Percentiles rank a stretch among this genome's conserved stretches.
Evolutionary conservation across 805 yeast species (phyloP).

Genomic region (Saturnispora halmiae): DNA sequence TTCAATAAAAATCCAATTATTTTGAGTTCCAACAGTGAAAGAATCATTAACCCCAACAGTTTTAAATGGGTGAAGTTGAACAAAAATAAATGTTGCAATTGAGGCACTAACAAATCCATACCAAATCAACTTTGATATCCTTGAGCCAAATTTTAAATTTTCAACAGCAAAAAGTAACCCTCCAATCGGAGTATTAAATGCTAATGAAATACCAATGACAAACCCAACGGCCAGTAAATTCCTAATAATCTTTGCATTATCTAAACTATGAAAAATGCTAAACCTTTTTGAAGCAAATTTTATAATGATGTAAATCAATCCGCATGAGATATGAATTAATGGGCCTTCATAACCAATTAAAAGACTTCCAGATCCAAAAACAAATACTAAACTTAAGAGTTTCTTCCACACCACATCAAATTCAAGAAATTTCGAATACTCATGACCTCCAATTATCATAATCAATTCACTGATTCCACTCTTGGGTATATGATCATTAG

Average conservation of each 20-base stretch:
- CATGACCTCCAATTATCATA: slow-evolving; percentile 56
- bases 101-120: slow-evolving; percentile 74
- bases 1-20: slow-evolving; percentile 66
- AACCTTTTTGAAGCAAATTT: slow-evolving; percentile 21
- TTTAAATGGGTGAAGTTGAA: slow-evolving; percentile 41
- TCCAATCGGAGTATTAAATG: slow-evolving; percentile 82
- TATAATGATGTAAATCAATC: slow-evolving; percentile 38
- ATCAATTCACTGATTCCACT: slow-evolving; percentile 74
- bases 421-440: slow-evolving; percentile 45
- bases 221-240: slow-evolving; percentile 66
- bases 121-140: slow-evolving; percentile 66
- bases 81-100: slow-evolving; percentile 54
- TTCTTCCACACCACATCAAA: slow-evolving; percentile 45
- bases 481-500: slow-evolving; percentile 33
- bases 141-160: slow-evolving; percentile 54
- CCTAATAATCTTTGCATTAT: slow-evolving; percentile 52
- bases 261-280: slow-evolving; percentile 9
- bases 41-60: slow-evolving; percentile 34
- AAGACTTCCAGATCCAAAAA: slow-evolving; percentile 59
- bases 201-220: slow-evolving; percentile 78
- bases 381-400: slow-evolving; percentile 48
- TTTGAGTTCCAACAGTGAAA: slow-evolving; percentile 57
- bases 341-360: slow-evolving; percentile 90
- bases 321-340: slow-evolving; percentile 67
- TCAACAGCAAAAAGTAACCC: slow-evolving; percentile 77